Evolutionary conservation across 306 rosid species (phyloP).

Genomic region (Senna siamea): DNA sequence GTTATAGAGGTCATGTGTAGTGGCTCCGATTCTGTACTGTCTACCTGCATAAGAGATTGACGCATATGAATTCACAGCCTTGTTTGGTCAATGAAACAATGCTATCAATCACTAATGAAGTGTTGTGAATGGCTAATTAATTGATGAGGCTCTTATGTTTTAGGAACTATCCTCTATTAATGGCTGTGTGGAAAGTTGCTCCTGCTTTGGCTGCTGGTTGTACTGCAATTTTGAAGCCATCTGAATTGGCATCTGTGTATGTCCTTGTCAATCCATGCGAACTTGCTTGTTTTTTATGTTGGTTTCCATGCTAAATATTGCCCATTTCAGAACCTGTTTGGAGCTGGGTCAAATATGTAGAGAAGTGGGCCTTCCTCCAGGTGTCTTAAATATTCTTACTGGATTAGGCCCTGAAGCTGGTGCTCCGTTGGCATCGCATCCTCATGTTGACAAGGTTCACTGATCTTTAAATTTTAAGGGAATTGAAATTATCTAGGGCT

Average conservation of each 20-base stretch:
- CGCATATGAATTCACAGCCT: background rate
- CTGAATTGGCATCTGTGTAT: slow-evolving; percentile 82
- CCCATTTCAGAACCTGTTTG: slow-evolving; percentile 65
- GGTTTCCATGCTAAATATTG: slow-evolving; percentile 22
- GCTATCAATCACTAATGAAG: background rate
- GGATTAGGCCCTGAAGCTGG: slow-evolving; percentile 97
- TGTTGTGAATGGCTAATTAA: slow-evolving; percentile 1
- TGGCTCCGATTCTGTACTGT: background rate
- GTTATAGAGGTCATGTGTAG: background rate
- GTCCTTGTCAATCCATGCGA: slow-evolving; percentile 32
- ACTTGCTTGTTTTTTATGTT: slow-evolving; percentile 26
- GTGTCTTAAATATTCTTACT: slow-evolving; percentile 77
- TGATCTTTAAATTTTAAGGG: slow-evolving; percentile 6
- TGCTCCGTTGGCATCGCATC: slow-evolving; percentile 93
- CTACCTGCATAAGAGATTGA: slow-evolving; percentile 6
- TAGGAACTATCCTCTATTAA: slow-evolving; percentile 82
- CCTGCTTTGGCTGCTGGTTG: slow-evolving; percentile 94
- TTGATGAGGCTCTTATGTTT: slow-evolving; percentile 29
- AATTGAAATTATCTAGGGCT: slow-evolving; percentile 15
- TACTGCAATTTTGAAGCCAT: slow-evolving; percentile 81
- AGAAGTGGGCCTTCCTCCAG: slow-evolving; percentile 80
- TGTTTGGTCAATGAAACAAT: background rate
- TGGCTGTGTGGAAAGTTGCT: slow-evolving; percentile 88
- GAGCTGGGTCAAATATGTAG: slow-evolving; percentile 73
- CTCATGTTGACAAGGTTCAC: slow-evolving; percentile 86